Base-by-base conservation (phyloP, 345 rosid genomes). In the Salix dunnii region DNA sequence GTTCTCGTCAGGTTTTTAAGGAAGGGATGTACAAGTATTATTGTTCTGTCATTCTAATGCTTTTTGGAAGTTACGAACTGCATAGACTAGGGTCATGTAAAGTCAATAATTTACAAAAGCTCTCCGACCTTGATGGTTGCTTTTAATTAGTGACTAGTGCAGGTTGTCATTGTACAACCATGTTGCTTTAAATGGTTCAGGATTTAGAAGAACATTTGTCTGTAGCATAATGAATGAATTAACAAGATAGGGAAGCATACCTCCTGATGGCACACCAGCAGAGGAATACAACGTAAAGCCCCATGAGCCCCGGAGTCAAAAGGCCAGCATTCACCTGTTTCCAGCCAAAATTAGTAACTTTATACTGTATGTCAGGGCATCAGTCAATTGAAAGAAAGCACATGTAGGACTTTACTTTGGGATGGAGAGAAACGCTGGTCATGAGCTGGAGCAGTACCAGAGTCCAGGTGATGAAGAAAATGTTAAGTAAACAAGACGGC, bases 191-290 rank as follows among this genome's bases (percentile, higher is more conserved):
- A 46, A 14, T 12, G 51, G 3, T 14, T 46, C 18, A 16, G 17
- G 14, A 13, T 14, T 46, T 46, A 12, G 14, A 46, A 46, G 51
- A 46, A 14, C 18, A 46, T 46, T 14, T 46, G 3, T 14, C 51
- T 46, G 51, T 46, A 46, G 6, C 51, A 14, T 46, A 46, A 3
- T 0, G 27, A 42, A 17, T 11, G 36, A 74, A 35, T 18, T 28
- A 46, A 25, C 33, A 75, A 64, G 74, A 42, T 46, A 43, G 77
- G 55, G 72, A 72, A 72, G 30, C 76, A 49, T 85, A 84, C 99
- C 99, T 95, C 77, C 99, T 82, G 63, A 93, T 91, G 67, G 97
- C 99, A 67, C 99, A 91, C 99, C 99, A 95, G 83, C 99, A 95
- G 33, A 95, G 87, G 81, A 90, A 95, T 48, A 93, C 90, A 51